Base-by-base conservation (phyloP, 495 filamentous ascomycete genomes). In the Delitschia confertaspora region DNA sequence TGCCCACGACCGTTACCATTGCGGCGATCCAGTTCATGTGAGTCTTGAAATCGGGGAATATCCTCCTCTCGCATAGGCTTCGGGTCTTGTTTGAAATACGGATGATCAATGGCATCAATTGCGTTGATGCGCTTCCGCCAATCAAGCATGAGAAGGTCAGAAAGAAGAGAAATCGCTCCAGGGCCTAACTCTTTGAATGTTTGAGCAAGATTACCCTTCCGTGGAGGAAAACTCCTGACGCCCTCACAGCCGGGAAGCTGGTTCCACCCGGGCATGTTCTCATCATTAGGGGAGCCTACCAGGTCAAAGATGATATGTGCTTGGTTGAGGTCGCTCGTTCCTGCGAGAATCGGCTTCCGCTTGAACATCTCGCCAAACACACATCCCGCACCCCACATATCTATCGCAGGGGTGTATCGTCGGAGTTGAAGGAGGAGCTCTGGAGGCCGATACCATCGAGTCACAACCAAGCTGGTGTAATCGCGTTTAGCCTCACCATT, bases 341-440 rank as follows among this genome's bases (percentile, higher is more conserved):
- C 91, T 2, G 85, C 77, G 18, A 99, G 74, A 33, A 99, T 95
- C 0, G 91, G 91, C 59, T 86, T 93, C 36, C 87, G 78, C 53
- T 85, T 79, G 47, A 96, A 83, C 91, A 99, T 99, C 63, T 99
- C 91, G 22, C 87, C 91, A 61, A 99, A 95, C 8, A 99, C 87
- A 60, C 91, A 95, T 21, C 85, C 89, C 55, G 93, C 88, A 58
- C 91, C 91, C 91, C 91, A 99, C 71, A 96, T 74, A 64, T 99
- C 91, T 60, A 99, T 94, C 3, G 91, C 88, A 17, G 91, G 83
- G 23, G 91, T 99, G 59, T 99, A 99, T 43, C 71, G 72, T 47
- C 82, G 80, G 8, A 96, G 72, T 34, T 86, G 80, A 25, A 99
- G 69, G 17, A 99, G 69, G 6, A 99, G 71, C 69, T 99, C 91